These are phyloP conservation scores for Hypoxylon perforatum DNA, from an alignment of 495 filamentous ascomycete species.

Conservation along the genomic window DNA sequence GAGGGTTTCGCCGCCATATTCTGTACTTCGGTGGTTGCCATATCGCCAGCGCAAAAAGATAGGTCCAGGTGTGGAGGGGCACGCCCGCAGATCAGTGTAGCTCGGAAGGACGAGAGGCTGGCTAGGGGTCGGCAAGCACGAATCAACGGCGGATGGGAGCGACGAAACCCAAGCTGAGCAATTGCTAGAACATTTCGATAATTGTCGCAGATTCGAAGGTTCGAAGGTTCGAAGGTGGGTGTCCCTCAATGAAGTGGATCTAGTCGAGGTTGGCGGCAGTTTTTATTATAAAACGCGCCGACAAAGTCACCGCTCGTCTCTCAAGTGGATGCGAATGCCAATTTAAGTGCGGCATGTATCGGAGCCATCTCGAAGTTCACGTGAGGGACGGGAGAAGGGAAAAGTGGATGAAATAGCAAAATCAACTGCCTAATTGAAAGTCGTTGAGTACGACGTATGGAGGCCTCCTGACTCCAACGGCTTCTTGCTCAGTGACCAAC, in stretches of 20 bases:
- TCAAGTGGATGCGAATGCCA: conserved; percentile 43
- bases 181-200: conserved; percentile 44
- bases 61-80: conserved; percentile 10
- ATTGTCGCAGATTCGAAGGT: conserved; percentile 7
- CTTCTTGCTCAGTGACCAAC: conserved; percentile 19
- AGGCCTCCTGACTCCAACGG: conserved; percentile 29
- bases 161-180: conserved; percentile 36
- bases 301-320: conserved; percentile 30
- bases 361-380: conserved; percentile 24
- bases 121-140: conserved; percentile 39
- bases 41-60: conserved; percentile 11
- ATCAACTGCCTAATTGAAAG: conserved; percentile 41
- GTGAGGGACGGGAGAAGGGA: conserved; percentile 19
- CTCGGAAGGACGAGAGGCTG: conserved; percentile 21
- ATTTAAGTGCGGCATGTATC: conserved; percentile 15
- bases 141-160: conserved; percentile 34
- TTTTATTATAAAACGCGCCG: conserved; percentile 22
- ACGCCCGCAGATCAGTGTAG: conserved; percentile 12
- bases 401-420: conserved; percentile 28
- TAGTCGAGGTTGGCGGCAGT: conserved; percentile 24
- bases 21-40: conserved; percentile 33
- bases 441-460: conserved; percentile 28
- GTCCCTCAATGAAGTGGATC: conserved; percentile 32
- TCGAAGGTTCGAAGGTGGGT: background rate
- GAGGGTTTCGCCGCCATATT: conserved; percentile 42